phyloP scores from a whole-genome alignment of 441 rosid genomes.

The Erysimum cheiri region DNA sequence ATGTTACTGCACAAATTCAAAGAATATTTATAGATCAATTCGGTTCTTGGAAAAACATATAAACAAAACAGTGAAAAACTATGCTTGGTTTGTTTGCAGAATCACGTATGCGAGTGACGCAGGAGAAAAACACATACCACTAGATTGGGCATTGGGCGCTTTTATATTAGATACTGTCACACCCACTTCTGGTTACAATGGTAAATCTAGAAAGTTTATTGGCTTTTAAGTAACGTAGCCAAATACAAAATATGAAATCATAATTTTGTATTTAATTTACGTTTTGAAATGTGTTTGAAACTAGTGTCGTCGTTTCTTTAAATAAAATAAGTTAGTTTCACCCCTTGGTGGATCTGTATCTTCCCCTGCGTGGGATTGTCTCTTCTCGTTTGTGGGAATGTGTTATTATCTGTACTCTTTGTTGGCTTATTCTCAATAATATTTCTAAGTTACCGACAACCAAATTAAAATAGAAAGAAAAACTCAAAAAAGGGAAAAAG shows the following conservation, averaged over 20 bases:
- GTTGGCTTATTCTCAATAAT: not conserved
- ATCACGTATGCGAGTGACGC: conserved; percentile 63
- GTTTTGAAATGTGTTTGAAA: conserved; percentile 4
- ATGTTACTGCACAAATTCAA: not conserved
- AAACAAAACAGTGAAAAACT: not conserved
- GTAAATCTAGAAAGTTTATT: conserved; percentile 35
- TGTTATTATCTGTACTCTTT: not conserved
- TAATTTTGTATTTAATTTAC: not conserved
- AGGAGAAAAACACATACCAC: conserved; percentile 57
- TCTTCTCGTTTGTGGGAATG: not conserved
- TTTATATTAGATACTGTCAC: conserved; percentile 67
- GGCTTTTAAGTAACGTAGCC: conserved; percentile 15
- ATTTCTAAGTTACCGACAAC: too few relatives aligned
- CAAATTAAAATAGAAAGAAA: too few relatives aligned
- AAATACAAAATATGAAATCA: not conserved
- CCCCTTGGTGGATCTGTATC: not conserved
- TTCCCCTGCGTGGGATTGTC: not conserved
- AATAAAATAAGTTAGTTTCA: not conserved
- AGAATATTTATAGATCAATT: not conserved
- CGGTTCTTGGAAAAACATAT: not conserved
- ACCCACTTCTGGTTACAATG: conserved; percentile 25
- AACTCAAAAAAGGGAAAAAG: too few relatives aligned
- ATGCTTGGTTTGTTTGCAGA: conserved; percentile 52
- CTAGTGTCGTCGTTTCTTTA: not conserved
- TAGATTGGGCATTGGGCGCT: conserved; percentile 94